Evolutionary conservation across 495 filamentous ascomycete species (phyloP).

Genomic region (Penicillium pancosmium): DNA sequence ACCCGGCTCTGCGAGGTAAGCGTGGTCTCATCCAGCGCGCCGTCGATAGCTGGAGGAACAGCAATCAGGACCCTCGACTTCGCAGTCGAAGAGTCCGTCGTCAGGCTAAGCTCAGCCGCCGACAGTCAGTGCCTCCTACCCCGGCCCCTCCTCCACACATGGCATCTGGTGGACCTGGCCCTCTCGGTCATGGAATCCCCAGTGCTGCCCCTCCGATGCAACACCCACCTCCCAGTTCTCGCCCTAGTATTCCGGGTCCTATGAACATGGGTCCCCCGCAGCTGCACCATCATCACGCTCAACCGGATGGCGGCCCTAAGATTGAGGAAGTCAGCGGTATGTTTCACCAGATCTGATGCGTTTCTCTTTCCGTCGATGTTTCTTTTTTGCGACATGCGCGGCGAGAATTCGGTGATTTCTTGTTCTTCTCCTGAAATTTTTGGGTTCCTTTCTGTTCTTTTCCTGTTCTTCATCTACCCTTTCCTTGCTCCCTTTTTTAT

Average conservation of each 20-base stretch:
- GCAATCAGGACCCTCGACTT: constrained; percentile 91
- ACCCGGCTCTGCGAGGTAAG: constrained; percentile 87
- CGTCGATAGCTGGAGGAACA: constrained; percentile 98
- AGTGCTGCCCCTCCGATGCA: not conserved
- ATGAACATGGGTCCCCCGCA: constrained; percentile 66
- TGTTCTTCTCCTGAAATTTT: constrained; percentile 7
- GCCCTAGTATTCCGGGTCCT: constrained; percentile 54
- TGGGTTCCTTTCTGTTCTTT: constrained; percentile 3
- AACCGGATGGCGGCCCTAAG: constrained; percentile 70
- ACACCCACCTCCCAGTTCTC: constrained; percentile 37
- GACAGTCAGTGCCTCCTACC: constrained; percentile 55
- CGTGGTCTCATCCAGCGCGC: constrained; percentile 94
- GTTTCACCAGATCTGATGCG: constrained; percentile 75
- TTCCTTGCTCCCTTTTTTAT: not conserved
- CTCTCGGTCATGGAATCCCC: constrained; percentile 56
- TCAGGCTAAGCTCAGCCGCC: constrained; percentile 91
- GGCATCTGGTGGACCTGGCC: constrained; percentile 40
- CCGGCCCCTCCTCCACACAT: constrained; percentile 51
- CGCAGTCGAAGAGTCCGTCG: constrained; percentile 88
- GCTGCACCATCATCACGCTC: constrained; percentile 79
- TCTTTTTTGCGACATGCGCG: constrained; percentile 22
- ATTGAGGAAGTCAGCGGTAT: constrained; percentile 92
- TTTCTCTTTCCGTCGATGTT: constrained; percentile 22
- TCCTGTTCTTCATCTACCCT: constrained; percentile 5
- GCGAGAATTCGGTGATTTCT: constrained; percentile 20